Evolutionary conservation across 495 filamentous ascomycete genomes (phyloP).

Genomic region (Halenospora varia): DNA sequence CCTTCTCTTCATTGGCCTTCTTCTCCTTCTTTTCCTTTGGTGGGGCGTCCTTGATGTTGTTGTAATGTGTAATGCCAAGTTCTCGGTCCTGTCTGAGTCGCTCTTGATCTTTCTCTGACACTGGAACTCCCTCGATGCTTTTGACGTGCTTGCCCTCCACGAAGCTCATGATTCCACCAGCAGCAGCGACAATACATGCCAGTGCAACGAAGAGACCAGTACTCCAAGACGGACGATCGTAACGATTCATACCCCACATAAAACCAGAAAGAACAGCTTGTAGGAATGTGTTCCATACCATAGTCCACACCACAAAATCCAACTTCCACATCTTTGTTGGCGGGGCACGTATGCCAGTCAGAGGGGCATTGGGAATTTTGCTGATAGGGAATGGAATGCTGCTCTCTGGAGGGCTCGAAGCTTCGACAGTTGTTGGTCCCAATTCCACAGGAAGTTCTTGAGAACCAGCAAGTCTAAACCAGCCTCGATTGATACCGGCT

Average conservation of each 20-base stretch:
- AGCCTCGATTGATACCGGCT: slow-evolving; percentile 43
- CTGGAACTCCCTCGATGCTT: slow-evolving; percentile 13
- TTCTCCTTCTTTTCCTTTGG: slow-evolving; percentile 43
- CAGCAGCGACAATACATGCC: slow-evolving; percentile 48
- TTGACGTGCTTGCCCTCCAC: slow-evolving; percentile 24
- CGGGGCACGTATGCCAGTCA: slow-evolving; percentile 58
- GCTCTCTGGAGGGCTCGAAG: slow-evolving; percentile 26
- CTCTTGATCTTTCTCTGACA: slow-evolving; percentile 41
- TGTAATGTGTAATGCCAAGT: slow-evolving; percentile 45
- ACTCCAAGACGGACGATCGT: slow-evolving; percentile 63
- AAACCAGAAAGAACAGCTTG: slow-evolving; percentile 63
- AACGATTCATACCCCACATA: slow-evolving; percentile 76
- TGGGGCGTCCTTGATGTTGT: slow-evolving; percentile 51
- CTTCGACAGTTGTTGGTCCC: slow-evolving; percentile 47
- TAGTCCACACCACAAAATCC: slow-evolving; percentile 71
- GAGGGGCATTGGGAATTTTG: slow-evolving; percentile 50
- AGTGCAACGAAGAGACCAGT: slow-evolving; percentile 69
- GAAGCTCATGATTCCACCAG: slow-evolving; percentile 20
- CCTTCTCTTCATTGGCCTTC: slow-evolving; percentile 25
- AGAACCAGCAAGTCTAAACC: slow-evolving; percentile 34
- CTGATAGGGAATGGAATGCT: slow-evolving; percentile 51
- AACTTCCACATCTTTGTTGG: slow-evolving; percentile 68
- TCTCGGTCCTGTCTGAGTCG: slow-evolving; percentile 43
- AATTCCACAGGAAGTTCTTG: slow-evolving; percentile 27
- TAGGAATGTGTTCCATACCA: slow-evolving; percentile 69